These are phyloP conservation scores for Yamadazyma olivae DNA, from an alignment of 805 yeast genomes.

Conservation along the genomic window DNA sequence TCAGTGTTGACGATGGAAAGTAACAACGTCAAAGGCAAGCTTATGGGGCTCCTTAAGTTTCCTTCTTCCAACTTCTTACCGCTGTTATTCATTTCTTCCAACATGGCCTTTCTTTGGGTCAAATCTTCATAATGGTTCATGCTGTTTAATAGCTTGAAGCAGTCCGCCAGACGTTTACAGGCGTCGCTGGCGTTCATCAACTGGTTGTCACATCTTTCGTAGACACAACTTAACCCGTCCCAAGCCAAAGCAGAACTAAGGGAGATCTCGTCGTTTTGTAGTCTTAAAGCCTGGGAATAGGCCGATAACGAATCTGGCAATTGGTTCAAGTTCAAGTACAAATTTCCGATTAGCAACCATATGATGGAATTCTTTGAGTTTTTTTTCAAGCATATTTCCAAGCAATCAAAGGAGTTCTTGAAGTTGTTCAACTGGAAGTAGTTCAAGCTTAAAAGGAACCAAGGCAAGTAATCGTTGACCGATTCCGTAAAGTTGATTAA, in stretches of 20 bases:
- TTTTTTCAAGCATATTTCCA: slow-evolving; percentile 52
- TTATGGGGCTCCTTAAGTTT: slow-evolving; percentile 43
- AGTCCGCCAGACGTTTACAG: slow-evolving; percentile 21
- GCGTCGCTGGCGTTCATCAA: slow-evolving; percentile 60
- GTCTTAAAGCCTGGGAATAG: slow-evolving; percentile 59
- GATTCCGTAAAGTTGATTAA: slow-evolving; percentile 17
- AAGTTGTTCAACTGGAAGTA: slow-evolving; percentile 45
- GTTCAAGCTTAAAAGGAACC: slow-evolving; percentile 55
- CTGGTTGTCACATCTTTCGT: slow-evolving; percentile 62
- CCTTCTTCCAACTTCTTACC: not conserved
- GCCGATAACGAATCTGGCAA: slow-evolving; percentile 66
- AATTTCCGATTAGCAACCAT: slow-evolving; percentile 65
- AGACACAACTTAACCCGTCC: slow-evolving; percentile 63
- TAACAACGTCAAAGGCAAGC: slow-evolving; percentile 39
- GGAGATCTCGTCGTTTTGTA: slow-evolving; percentile 46
- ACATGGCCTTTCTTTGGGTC: not conserved
- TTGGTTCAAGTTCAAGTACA: slow-evolving; percentile 58
- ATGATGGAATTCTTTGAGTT: slow-evolving; percentile 55
- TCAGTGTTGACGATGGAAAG: not conserved
- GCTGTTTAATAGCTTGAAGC: not conserved
- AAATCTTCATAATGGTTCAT: not conserved
- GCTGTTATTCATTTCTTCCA: no score
- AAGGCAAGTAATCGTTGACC: slow-evolving; percentile 49
- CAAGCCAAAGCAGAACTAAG: slow-evolving; percentile 56
- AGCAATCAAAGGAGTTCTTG: slow-evolving; percentile 51